Percentiles rank a stretch among this genome's conserved stretches.
Conservation (phyloP, 2,329 filamentous ascomycete species). For the Chaetomium sp. region DNA sequence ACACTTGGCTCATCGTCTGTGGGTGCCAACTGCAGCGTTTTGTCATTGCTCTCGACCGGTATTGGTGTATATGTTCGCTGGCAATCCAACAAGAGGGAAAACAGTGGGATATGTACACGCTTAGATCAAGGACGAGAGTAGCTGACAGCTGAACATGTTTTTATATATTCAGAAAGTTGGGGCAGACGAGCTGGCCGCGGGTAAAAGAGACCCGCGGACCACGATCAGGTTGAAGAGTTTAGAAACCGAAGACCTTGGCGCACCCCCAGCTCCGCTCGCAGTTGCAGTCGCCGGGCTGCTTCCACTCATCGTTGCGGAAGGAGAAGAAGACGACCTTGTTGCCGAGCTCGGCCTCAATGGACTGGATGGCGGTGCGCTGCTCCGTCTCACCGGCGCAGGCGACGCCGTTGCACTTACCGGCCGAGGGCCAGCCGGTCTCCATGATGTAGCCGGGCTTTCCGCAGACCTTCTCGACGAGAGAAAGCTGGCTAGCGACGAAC, state of each 20-base stretch:
- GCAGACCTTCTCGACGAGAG: conserved; percentile 71
- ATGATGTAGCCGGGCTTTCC: conserved; percentile 75
- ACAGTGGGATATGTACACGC: conserved; percentile 20
- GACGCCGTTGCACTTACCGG: conserved; percentile 68
- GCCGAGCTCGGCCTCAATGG: conserved; percentile 68
- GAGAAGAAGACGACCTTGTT: conserved; percentile 78
- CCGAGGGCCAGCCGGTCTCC: conserved; percentile 86
- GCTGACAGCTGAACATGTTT: conserved; percentile 19
- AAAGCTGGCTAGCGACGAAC: conserved; percentile 75
- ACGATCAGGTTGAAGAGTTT: conserved; percentile 18
- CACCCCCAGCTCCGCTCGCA: conserved; percentile 85
- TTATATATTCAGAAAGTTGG: conserved; percentile 18
- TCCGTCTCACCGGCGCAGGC: conserved; percentile 68
- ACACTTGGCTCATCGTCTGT: background rate
- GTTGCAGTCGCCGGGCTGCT: conserved; percentile 65
- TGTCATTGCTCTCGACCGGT: conserved; percentile 18
- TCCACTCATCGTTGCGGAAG: conserved; percentile 80
- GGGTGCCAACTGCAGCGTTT: conserved; percentile 21
- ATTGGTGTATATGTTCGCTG: background rate
- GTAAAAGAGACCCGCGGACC: background rate
- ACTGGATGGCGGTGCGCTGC: conserved; percentile 72
- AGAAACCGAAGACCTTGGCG: conserved; percentile 49
- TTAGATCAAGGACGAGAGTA: conserved; percentile 10
- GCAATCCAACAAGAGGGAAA: background rate
- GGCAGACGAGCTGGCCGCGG: conserved; percentile 4